Evolutionary conservation across 2,329 filamentous ascomycete genomes (phyloP).

Genomic region (Colletotrichum plurivorum): DNA sequence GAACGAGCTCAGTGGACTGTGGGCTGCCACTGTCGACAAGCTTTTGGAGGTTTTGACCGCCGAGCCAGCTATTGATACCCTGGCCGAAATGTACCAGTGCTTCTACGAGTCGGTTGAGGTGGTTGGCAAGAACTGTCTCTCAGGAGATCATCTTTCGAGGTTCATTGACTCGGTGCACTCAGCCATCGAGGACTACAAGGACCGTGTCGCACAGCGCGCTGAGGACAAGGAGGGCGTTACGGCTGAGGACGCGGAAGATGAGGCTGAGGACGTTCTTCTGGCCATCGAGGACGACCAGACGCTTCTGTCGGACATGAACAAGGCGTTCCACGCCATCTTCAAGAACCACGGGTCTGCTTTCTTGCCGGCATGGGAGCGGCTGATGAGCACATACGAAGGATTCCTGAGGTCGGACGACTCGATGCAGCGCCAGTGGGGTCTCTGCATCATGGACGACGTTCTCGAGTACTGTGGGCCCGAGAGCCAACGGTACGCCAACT

Average conservation of each 20-base stretch:
- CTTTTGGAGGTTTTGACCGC: constrained; percentile 93
- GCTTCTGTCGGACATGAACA: constrained; percentile 98
- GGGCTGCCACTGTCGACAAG: constrained; percentile 89
- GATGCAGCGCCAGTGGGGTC: constrained; percentile 97
- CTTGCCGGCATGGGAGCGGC: constrained; percentile 87
- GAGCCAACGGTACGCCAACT: constrained; percentile 86
- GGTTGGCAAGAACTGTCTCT: constrained; percentile 87
- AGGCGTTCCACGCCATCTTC: constrained; percentile 98
- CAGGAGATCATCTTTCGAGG: constrained; percentile 81
- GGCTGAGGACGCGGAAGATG: constrained; percentile 90
- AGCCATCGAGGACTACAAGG: constrained; percentile 92
- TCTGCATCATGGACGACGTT: constrained; percentile 98
- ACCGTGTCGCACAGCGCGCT: constrained; percentile 84
- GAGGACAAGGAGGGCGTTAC: constrained; percentile 83
- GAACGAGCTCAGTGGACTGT: constrained; percentile 83
- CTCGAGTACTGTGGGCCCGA: constrained; percentile 95
- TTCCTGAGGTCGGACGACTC: constrained; percentile 87
- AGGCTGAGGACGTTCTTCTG: constrained; percentile 87
- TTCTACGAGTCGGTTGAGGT: constrained; percentile 99
- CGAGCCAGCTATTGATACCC: constrained; percentile 94
- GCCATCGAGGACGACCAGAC: constrained; percentile 98
- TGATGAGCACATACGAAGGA: constrained; percentile 86
- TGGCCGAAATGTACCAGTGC: constrained; percentile 99
- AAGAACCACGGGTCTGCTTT: constrained; percentile 93
- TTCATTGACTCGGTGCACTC: constrained; percentile 91